Evolutionary conservation across 2,329 filamentous ascomycete species (phyloP).

Genomic region (Colletotrichum gloeosporioides): DNA sequence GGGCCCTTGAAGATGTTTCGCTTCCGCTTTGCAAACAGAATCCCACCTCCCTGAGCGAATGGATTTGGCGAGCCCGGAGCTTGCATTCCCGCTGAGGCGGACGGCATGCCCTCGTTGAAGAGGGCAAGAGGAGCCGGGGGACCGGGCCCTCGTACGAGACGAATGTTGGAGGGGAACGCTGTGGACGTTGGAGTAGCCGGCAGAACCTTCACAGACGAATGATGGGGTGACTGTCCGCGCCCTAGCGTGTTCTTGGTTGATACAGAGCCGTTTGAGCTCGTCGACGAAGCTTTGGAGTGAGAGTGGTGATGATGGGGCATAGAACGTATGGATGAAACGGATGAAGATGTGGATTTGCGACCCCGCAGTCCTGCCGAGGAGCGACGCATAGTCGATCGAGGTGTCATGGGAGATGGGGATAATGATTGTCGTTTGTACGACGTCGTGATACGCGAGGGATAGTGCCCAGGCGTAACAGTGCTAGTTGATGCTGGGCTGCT

Average conservation of each 20-base stretch:
- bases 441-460: slow-evolving; percentile 37
- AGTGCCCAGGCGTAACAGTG: slow-evolving; percentile 32
- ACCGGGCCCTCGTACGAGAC: slow-evolving; percentile 72
- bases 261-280: slow-evolving; percentile 80
- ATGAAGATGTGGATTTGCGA: slow-evolving; percentile 94
- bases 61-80: slow-evolving; percentile 62
- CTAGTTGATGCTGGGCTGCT: slow-evolving; percentile 32
- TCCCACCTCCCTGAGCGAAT: slow-evolving; percentile 52
- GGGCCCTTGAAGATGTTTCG: slow-evolving; percentile 84
- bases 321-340: slow-evolving; percentile 89
- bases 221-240: slow-evolving; percentile 77
- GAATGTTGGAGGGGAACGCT: slow-evolving; percentile 84
- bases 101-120: slow-evolving; percentile 65
- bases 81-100: slow-evolving; percentile 34
- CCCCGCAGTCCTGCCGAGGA: slow-evolving; percentile 85
- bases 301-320: slow-evolving; percentile 87
- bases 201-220: slow-evolving; percentile 93
- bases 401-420: slow-evolving; percentile 87
- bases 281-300: slow-evolving; percentile 94
- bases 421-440: slow-evolving; percentile 78
- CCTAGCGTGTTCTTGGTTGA: slow-evolving; percentile 71
- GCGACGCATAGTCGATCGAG: slow-evolving; percentile 83
- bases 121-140: slow-evolving; percentile 55
- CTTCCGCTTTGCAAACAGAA: slow-evolving; percentile 84
- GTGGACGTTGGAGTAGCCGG: slow-evolving; percentile 82